phyloP scores from a whole-genome alignment of 139 green algal species.

The Ettlia oleoabundans region DNA sequence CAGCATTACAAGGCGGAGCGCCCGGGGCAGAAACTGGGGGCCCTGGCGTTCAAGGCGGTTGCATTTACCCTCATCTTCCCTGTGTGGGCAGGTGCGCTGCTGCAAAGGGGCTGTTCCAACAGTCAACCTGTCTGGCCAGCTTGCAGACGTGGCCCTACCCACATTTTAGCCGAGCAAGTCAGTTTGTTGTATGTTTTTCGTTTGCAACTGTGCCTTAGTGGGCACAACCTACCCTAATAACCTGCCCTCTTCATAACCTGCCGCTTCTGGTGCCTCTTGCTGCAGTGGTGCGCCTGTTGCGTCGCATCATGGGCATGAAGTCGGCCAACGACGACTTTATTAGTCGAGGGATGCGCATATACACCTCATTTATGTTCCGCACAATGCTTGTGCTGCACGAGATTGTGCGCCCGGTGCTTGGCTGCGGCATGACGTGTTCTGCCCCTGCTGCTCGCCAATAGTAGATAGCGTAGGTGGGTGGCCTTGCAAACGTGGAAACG shows the following conservation, averaged over 20 bases:
- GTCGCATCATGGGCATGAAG: not conserved
- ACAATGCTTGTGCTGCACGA: constrained; percentile 11
- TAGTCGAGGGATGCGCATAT: not conserved
- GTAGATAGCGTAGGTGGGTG: no score
- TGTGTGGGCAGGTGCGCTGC: constrained; percentile 11
- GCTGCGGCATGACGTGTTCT: constrained; percentile 29
- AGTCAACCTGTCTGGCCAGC: not conserved
- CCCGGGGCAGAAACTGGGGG: not conserved
- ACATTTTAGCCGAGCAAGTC: no score
- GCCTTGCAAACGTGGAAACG: no score
- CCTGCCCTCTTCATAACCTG: no score
- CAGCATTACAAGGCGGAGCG: constrained; percentile 25
- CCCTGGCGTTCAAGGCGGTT: not conserved
- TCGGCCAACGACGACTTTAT: not conserved
- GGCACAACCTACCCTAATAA: no score
- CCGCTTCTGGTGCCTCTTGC: not conserved
- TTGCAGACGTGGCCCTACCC: no score
- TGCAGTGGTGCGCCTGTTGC: constrained; percentile 13
- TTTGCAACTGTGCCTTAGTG: no score
- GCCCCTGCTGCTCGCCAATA: no score
- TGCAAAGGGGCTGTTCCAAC: not conserved
- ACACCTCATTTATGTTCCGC: not conserved
- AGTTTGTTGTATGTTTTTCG: no score
- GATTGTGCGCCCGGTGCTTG: constrained; percentile 22
- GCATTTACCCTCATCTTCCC: constrained; percentile 14